These are phyloP conservation scores for Cordyceps farinosa DNA, from an alignment of 2,329 filamentous ascomycete species.

Conservation along the genomic window DNA sequence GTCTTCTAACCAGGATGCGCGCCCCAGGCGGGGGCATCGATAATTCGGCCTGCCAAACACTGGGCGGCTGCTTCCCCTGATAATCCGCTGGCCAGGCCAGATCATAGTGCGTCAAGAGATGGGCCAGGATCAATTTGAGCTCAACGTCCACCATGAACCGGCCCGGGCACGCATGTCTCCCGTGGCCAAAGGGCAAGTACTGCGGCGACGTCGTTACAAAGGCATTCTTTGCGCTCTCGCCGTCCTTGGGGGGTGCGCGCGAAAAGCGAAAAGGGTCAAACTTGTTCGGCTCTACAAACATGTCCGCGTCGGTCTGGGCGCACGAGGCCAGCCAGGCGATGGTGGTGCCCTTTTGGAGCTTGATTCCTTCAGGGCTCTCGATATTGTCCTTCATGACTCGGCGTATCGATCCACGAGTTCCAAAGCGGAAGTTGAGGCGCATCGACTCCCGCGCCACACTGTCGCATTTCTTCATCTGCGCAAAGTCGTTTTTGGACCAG, in stretches of 20 bases:
- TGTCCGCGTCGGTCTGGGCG: conserved; percentile 29
- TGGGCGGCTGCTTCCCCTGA: background rate
- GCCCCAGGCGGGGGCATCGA: background rate
- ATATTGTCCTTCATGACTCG: conserved; percentile 29
- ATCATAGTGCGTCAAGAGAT: conserved; percentile 48
- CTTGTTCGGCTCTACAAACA: conserved; percentile 33
- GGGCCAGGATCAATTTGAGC: conserved; percentile 48
- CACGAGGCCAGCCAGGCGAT: conserved; percentile 33
- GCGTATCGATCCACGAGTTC: conserved; percentile 28
- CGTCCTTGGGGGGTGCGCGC: conserved; percentile 17
- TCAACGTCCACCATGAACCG: conserved; percentile 51
- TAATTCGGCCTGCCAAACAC: background rate
- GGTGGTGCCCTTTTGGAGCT: conserved; percentile 31
- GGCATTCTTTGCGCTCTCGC: background rate
- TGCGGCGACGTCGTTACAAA: conserved; percentile 46
- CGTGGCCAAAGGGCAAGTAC: conserved; percentile 51
- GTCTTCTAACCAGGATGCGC: background rate
- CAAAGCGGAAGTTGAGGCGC: conserved; percentile 33
- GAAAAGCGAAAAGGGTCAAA: conserved; percentile 48
- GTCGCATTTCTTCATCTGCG: conserved; percentile 37
- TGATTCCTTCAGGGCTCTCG: conserved; percentile 30
- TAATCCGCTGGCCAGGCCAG: conserved; percentile 33
- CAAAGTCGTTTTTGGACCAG: conserved; percentile 33
- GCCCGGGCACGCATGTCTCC: conserved; percentile 49
- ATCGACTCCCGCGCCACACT: conserved; percentile 43